Evolutionary conservation across 2,329 filamentous ascomycete species (phyloP), one percentile per base, ranked within the genome.

Genomic region (Colletotrichum chlorophyti): DNA sequence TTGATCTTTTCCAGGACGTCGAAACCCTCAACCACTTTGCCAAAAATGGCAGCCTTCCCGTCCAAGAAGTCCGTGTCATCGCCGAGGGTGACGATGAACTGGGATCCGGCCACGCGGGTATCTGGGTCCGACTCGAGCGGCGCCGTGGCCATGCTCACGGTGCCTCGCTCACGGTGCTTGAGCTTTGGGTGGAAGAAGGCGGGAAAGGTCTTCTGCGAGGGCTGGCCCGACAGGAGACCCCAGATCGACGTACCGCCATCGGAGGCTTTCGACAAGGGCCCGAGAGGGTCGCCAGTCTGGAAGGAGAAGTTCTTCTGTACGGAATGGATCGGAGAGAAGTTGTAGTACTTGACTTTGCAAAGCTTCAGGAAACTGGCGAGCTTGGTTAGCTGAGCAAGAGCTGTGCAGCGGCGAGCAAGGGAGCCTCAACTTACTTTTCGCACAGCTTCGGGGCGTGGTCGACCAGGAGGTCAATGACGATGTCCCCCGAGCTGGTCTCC

Each of bases 321-420:
- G 65, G 89, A 93, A 77, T 97, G 91, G 52, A 98, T 79, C 23
- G 94, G 95, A 6, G 93, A 88, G 74, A 96, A 98, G 79, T 98
- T 98, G 86, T 97, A 99, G 79, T 98, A 99, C 79, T 97, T 99
- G 76, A 93, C 82, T 79, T 98, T 98, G 86, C 95, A 97, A 67
- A 99, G 91, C 83, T 99, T 98, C 55, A 99, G 81, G 74, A 99
- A 98, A 83, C 92, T 96, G 74, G 79, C 81, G 79, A 76, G 67
- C 71, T 62, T 72, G 72, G 79, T 89, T 79, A 87, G 85, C 78
- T 69, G 68, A 71, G 64, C 24, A 46, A 35, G 53, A 57, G 41
- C 52, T 40, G 46, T 40, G 46, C 43, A 53, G 45, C 32, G 27
- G 29, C 21, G 19, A 23, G 14, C n/a, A 32, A 27, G 15, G 6